A percentile compares a stretch with the other conserved stretches of the same genome.
phyloP scores from a whole-genome alignment of 1,284 basidiomycete genomes.

The Fistulinella cinereoalba region DNA sequence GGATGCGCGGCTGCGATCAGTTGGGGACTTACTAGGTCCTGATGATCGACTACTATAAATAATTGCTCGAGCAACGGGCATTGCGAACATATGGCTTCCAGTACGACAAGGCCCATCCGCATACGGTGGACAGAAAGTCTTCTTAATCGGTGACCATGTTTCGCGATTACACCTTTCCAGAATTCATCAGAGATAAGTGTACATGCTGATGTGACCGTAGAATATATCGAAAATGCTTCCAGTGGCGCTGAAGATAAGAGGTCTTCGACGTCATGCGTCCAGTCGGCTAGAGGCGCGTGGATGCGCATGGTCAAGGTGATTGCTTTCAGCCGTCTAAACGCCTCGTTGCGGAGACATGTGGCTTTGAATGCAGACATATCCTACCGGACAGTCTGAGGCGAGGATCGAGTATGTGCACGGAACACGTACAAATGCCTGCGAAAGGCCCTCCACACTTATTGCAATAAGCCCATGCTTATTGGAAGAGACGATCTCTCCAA shows the following conservation, averaged over 20 bases:
- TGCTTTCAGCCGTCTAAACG: constrained; percentile 46
- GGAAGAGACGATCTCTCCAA: constrained; percentile 46
- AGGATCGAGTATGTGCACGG: constrained; percentile 1
- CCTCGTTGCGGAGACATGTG: constrained; percentile 34
- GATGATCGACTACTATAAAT: constrained; percentile 53
- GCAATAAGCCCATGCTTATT: constrained; percentile 46
- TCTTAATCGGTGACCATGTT: constrained; percentile 50
- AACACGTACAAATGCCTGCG: constrained; percentile 53
- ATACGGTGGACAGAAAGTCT: constrained; percentile 65
- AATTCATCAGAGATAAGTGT: constrained; percentile 45
- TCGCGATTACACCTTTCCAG: constrained; percentile 46
- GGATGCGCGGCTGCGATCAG: not conserved
- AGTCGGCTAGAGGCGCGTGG: constrained; percentile 35
- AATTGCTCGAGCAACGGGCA: constrained; percentile 57
- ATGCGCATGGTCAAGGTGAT: constrained; percentile 58
- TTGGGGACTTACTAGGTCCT: constrained; percentile 42
- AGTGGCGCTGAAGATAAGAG: constrained; percentile 51
- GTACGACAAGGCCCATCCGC: constrained; percentile 45
- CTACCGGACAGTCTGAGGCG: constrained; percentile 32
- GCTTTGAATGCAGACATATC: constrained; percentile 49
- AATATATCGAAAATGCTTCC: constrained; percentile 60
- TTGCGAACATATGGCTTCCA: constrained; percentile 52
- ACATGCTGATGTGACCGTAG: constrained; percentile 42
- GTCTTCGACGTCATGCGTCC: constrained; percentile 42
- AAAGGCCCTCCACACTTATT: constrained; percentile 64